These are phyloP conservation scores for Colletotrichum sp. DNA, from an alignment of 2,329 filamentous ascomycete species.

Conservation along the genomic window DNA sequence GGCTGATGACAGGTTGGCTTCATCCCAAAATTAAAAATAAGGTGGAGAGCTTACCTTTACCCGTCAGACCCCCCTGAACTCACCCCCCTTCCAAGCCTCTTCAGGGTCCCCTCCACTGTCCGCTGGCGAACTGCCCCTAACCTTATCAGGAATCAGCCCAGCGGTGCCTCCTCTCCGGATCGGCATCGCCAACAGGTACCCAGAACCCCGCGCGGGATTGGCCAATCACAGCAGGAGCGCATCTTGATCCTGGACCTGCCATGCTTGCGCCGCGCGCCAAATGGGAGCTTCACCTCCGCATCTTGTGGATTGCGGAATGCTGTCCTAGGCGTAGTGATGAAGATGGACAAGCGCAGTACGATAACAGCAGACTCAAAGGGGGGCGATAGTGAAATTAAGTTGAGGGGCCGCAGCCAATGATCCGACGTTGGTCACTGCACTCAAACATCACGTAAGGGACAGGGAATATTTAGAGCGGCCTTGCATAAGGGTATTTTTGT, in stretches of 20 bases:
- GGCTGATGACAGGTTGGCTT: slow-evolving; percentile 27
- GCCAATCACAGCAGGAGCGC: slow-evolving; percentile 21
- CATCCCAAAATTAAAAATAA: slow-evolving; percentile 23
- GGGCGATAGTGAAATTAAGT: not conserved
- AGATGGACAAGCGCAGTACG: not conserved
- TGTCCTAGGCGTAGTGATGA: not conserved
- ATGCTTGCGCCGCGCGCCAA: not conserved
- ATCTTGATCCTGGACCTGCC: slow-evolving; percentile 3
- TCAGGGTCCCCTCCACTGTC: slow-evolving; percentile 18
- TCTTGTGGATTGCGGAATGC: not conserved
- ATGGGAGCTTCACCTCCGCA: not conserved
- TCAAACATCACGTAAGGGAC: not conserved
- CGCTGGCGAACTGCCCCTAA: slow-evolving; percentile 10
- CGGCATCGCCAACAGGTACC: slow-evolving; percentile 8
- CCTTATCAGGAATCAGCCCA: slow-evolving; percentile 20
- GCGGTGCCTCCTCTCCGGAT: slow-evolving; percentile 16
- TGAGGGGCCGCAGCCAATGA: not conserved
- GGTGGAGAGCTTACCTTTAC: slow-evolving; percentile 17
- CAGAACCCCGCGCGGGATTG: slow-evolving; percentile 13
- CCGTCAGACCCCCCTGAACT: not conserved
- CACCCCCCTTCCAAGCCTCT: slow-evolving; percentile 11
- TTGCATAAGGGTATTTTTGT: slow-evolving; percentile 5
- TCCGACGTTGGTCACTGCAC: not conserved
- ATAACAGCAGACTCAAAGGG: not conserved
- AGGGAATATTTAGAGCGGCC: not conserved